Conservation (phyloP, 805 yeast species). For the Cyberlindnera suaveolens region DNA sequence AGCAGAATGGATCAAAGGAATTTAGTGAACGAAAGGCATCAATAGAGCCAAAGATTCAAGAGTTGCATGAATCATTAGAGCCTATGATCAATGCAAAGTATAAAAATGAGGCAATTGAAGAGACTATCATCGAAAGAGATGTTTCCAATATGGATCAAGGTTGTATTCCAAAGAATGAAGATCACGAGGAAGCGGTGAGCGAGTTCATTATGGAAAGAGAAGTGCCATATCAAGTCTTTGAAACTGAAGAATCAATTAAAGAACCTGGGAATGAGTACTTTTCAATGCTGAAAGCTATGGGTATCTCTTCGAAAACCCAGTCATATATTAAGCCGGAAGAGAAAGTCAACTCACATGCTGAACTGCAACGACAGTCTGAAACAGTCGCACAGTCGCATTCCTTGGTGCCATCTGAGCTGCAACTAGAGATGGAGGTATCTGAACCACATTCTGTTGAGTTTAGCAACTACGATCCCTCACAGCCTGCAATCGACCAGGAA, state of each 20-base stretch:
- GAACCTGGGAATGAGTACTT: constrained; percentile 4
- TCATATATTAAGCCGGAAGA: background rate
- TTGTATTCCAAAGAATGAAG: no score
- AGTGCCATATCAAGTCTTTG: background rate
- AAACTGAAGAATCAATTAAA: background rate
- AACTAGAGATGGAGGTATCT: no score
- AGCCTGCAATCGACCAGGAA: constrained; percentile 32
- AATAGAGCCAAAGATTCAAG: constrained; percentile 7
- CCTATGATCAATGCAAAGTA: background rate
- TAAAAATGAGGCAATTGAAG: background rate
- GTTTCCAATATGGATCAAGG: no score
- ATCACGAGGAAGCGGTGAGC: background rate
- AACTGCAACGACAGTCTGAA: background rate
- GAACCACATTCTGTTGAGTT: background rate
- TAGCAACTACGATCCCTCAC: constrained; percentile 2
- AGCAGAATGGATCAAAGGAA: constrained; percentile 1
- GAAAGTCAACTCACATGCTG: background rate
- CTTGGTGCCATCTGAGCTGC: no score
- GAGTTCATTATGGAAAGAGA: constrained; percentile 1
- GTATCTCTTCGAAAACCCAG: constrained; percentile 8
- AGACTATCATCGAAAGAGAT: background rate
- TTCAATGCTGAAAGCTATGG: constrained; percentile 10
- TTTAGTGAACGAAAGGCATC: no score
- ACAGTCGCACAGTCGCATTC: no score
- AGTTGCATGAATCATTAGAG: constrained; percentile 2